These are phyloP conservation scores for Exophiala alcalophila DNA, from an alignment of 2,329 filamentous ascomycete species.

Conservation along the genomic window DNA sequence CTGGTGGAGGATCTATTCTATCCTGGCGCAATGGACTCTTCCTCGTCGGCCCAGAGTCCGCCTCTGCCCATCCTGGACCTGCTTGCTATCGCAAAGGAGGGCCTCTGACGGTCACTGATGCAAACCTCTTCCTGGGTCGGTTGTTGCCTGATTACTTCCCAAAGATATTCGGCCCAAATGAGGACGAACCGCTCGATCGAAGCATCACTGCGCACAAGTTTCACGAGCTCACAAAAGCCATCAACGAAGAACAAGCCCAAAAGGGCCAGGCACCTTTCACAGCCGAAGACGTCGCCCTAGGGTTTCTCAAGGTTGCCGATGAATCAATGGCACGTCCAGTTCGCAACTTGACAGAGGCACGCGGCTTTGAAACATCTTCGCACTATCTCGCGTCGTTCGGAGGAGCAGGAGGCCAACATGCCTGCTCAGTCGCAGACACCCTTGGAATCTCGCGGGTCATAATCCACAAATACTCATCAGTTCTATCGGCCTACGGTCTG, in stretches of 20 bases:
- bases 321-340: constrained; percentile 41
- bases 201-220: constrained; percentile 45
- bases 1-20: constrained; percentile 61
- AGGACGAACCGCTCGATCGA: constrained; percentile 61
- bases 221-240: constrained; percentile 41
- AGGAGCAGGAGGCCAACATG: constrained; percentile 41
- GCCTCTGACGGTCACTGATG: constrained; percentile 88
- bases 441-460: constrained; percentile 43
- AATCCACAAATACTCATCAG: constrained; percentile 40
- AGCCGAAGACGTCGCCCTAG: constrained; percentile 39
- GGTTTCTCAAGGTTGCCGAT: constrained; percentile 44
- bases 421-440: constrained; percentile 42
- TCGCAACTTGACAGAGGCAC: constrained; percentile 32
- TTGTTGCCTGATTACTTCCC: constrained; percentile 73
- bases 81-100: constrained; percentile 89
- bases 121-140: constrained; percentile 80
- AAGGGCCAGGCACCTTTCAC: constrained; percentile 33
- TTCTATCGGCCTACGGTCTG: constrained; percentile 48
- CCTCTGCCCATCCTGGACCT: constrained; percentile 82
- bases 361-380: constrained; percentile 31
- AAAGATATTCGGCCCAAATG: constrained; percentile 83
- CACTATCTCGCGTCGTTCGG: constrained; percentile 36
- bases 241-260: constrained; percentile 42
- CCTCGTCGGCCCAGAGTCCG: constrained; percentile 84
- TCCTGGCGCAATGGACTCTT: constrained; percentile 86